Base-by-base conservation (phyloP, 192 early-diverging fungal species). In the Coemansia sp. region DNA sequence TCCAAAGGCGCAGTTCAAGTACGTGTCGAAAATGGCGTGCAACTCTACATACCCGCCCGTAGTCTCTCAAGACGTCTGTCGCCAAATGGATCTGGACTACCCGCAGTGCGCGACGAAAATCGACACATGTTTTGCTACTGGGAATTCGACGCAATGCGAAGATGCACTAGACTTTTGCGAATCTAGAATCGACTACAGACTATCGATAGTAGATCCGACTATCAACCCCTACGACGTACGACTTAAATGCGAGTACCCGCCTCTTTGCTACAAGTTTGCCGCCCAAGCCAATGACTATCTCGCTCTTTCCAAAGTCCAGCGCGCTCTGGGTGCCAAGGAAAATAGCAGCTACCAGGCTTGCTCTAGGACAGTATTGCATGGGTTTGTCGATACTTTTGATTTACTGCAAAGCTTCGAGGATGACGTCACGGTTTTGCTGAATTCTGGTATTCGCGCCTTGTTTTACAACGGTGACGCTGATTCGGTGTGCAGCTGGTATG, bases 151-250 rank as follows among this genome's bases (percentile, higher is more conserved):
- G 55, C 68, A 47, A 46, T 63, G 59, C 34, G 27, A 47, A 15
- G 59, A 70, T 15, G 60, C 68, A 5, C 34, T 70, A 33, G 68
- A 62, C 22, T 94, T 92, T 86, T 96, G 94, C 78, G 88, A 93
- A 84, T 86, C 87, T 66, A 36, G 63, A 9, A 88, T 94, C 72
- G 88, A 93, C 63, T 68, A 68, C 42, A 90, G 38, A 9, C 61
- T 63, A 9, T 63, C 92, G 12, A 94, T 92, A 79, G 89, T 91
- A 66, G 79, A 91, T 64, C 86, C 91, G 20, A 90, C 88, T 7
- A 77, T 87, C 76, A 97, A 97, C 78, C 91, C 93, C 57, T 98
- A 98, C 79, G 97, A 98, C 77, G 91, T 98, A 18, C 90, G 96
- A 67, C 85, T 79, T 44, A 85, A 91, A 55, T 97, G 97, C 81